Evolutionary conservation across 257 asterid genomes (phyloP).

Genomic region (Buddleja alternifolia): DNA sequence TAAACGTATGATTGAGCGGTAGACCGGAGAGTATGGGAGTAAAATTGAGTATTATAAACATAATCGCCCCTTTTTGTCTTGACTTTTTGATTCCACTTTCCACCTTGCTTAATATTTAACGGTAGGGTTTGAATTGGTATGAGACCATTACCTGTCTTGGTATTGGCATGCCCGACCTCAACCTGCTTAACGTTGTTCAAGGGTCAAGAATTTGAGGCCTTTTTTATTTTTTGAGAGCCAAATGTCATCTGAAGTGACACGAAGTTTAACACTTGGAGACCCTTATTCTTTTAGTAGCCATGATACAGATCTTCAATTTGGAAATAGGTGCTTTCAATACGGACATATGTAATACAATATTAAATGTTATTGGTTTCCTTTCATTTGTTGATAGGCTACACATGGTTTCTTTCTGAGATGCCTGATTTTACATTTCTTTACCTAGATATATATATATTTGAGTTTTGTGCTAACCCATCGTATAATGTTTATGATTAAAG

Average conservation of each 20-base stretch:
- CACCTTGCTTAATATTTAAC: slow-evolving; percentile 12
- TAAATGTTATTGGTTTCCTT: background rate
- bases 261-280: no score
- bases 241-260: background rate
- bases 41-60: background rate
- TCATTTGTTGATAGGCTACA: background rate
- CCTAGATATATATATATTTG: background rate
- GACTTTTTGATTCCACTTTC: background rate
- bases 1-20: slow-evolving; percentile 5
- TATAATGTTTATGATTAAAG: background rate
- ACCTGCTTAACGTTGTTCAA: slow-evolving; percentile 18
- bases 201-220: slow-evolving; percentile 17
- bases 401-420: background rate
- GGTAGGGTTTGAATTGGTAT: slow-evolving; percentile 21
- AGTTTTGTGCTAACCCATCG: background rate
- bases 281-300: background rate
- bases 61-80: background rate
- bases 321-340: background rate
- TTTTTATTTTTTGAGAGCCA: background rate
- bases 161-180: slow-evolving; percentile 18
- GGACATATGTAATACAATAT: background rate
- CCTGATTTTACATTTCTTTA: background rate
- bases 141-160: slow-evolving; percentile 3
- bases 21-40: slow-evolving; percentile 4
- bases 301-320: slow-evolving; percentile 2